Evolutionary conservation across 495 filamentous ascomycete species (phyloP).

Genomic region (Emericellopsis terricola): DNA sequence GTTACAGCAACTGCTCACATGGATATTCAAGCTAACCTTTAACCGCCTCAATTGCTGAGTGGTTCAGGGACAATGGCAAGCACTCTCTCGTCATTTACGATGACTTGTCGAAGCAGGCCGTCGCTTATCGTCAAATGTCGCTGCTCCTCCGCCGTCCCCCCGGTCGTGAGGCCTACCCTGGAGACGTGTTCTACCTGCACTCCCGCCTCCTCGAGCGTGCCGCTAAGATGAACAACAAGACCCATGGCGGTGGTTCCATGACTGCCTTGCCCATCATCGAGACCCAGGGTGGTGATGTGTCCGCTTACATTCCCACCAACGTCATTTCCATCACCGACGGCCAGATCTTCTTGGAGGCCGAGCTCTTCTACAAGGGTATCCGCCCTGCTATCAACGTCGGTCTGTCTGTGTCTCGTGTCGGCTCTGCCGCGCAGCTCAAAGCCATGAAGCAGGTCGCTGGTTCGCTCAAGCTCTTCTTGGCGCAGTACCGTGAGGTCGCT

Average conservation of each 20-base stretch:
- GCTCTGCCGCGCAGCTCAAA: slow-evolving; percentile 98
- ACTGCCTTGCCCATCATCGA: slow-evolving; percentile 98
- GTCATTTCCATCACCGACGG: slow-evolving; percentile 99
- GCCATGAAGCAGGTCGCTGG: slow-evolving; percentile 99
- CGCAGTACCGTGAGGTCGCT: slow-evolving; percentile 99
- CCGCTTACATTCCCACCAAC: slow-evolving; percentile 99
- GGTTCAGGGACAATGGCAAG: slow-evolving; percentile 81
- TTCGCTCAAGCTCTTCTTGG: slow-evolving; percentile 99
- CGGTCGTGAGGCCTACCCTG: slow-evolving; percentile 98
- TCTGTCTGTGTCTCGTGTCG: slow-evolving; percentile 99
- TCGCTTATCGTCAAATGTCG: slow-evolving; percentile 99
- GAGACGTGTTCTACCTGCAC: slow-evolving; percentile 99
- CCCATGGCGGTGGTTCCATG: slow-evolving; percentile 80
- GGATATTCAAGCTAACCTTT: slow-evolving; percentile 8
- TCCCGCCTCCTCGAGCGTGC: slow-evolving; percentile 98
- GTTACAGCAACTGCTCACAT: neutral
- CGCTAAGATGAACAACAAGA: slow-evolving; percentile 94
- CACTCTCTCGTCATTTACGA: slow-evolving; percentile 91
- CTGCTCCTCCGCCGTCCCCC: slow-evolving; percentile 96
- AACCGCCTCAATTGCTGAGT: slow-evolving; percentile 61
- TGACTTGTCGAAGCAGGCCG: slow-evolving; percentile 97
- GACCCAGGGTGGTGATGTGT: slow-evolving; percentile 99
- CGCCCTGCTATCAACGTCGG: slow-evolving; percentile 99
- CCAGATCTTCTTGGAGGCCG: slow-evolving; percentile 98
- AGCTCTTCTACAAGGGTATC: slow-evolving; percentile 99